Evolutionary conservation across 2,329 filamentous ascomycete species (phyloP).

Genomic region (Clarireedia homoeocarpa): DNA sequence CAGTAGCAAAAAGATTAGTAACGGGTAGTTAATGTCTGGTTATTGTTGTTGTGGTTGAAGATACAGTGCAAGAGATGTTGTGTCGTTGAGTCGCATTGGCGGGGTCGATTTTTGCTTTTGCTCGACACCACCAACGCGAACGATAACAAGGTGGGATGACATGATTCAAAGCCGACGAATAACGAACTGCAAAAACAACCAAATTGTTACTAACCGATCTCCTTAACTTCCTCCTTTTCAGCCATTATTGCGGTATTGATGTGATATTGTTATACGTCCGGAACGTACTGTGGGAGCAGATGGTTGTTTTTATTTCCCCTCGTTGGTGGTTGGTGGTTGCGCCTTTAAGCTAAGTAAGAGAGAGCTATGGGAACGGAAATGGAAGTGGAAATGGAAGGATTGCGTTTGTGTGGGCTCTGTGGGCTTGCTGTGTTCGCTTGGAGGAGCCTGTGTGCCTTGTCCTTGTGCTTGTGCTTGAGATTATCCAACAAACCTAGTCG

Average conservation of each 20-base stretch:
- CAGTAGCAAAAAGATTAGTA: background rate
- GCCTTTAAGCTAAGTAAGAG: too few relatives aligned
- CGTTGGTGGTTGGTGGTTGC: background rate
- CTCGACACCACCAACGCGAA: background rate
- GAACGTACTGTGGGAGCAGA: background rate
- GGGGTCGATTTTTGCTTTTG: slow-evolving; percentile 25
- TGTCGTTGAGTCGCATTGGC: slow-evolving; percentile 21
- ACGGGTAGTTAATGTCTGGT: background rate
- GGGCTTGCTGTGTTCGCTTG: background rate
- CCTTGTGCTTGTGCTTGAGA: too few relatives aligned
- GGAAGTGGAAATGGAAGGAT: background rate
- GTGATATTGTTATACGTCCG: background rate
- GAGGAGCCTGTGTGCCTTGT: too few relatives aligned
- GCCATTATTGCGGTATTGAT: slow-evolving; percentile 29
- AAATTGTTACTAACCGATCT: slow-evolving; percentile 30
- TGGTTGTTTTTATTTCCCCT: background rate
- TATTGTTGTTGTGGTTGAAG: background rate
- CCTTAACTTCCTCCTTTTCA: slow-evolving; percentile 33
- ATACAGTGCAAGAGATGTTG: slow-evolving; percentile 7
- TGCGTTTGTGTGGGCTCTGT: background rate
- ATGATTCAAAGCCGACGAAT: background rate
- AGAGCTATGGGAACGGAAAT: too few relatives aligned
- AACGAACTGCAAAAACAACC: slow-evolving; percentile 17
- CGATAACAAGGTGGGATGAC: slow-evolving; percentile 18
- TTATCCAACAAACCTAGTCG: too few relatives aligned